These are phyloP conservation scores for Phaeosphaeria sp. DNA, from an alignment of 2,329 filamentous ascomycete genomes.

Conservation along the genomic window DNA sequence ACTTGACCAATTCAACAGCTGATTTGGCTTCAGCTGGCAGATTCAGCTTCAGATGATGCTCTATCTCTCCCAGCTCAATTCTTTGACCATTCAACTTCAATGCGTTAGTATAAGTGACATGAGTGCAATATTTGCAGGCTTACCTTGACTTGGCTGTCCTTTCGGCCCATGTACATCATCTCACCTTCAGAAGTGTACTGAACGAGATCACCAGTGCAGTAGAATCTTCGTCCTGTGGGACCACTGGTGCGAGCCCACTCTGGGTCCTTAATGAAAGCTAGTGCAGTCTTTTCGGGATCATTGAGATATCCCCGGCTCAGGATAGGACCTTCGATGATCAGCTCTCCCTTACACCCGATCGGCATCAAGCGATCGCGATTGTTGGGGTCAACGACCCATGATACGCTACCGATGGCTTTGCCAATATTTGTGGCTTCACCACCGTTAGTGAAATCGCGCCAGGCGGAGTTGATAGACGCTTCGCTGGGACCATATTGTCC, in stretches of 20 bases:
- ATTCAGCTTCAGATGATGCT: conserved; percentile 50
- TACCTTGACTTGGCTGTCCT: conserved; percentile 46
- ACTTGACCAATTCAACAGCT: conserved; percentile 51
- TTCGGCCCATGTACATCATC: conserved; percentile 45
- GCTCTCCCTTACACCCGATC: conserved; percentile 42
- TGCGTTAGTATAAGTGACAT: conserved; percentile 39
- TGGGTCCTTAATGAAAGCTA: conserved; percentile 38
- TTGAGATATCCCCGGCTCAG: conserved; percentile 45
- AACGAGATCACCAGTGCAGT: conserved; percentile 44
- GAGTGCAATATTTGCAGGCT: not conserved
- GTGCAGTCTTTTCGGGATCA: conserved; percentile 35
- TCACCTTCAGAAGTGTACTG: conserved; percentile 41
- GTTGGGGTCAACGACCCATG: conserved; percentile 43
- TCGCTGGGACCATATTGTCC: conserved; percentile 43
- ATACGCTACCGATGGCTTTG: conserved; percentile 34
- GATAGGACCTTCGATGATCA: conserved; percentile 45
- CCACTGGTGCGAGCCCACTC: conserved; percentile 33
- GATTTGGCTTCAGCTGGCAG: conserved; percentile 48
- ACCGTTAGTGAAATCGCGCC: conserved; percentile 36
- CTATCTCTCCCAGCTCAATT: conserved; percentile 55
- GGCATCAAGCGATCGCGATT: conserved; percentile 41
- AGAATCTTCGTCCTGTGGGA: conserved; percentile 28
- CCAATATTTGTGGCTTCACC: conserved; percentile 44
- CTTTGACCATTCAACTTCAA: conserved; percentile 52
- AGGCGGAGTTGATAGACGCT: conserved; percentile 41